Evolutionary conservation across 805 yeast species (phyloP).

Genomic region (Ogataea pilisensis): DNA sequence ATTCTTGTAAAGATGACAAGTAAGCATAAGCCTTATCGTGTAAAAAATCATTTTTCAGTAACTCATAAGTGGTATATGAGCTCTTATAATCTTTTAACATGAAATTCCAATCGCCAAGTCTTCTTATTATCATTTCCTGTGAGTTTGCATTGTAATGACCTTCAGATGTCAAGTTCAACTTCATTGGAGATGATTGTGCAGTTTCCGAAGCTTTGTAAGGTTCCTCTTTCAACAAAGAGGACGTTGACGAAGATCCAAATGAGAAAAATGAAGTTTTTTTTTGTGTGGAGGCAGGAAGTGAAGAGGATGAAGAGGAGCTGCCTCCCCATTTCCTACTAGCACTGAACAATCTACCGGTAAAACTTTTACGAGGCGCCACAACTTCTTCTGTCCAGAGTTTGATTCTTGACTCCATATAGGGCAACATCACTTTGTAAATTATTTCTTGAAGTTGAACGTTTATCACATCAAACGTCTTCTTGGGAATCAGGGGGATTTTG

Average conservation of each 20-base stretch:
- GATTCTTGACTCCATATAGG: slow-evolving; percentile 84
- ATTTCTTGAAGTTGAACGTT: slow-evolving; percentile 41
- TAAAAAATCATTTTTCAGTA: slow-evolving; percentile 70
- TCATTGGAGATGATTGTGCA: slow-evolving; percentile 1
- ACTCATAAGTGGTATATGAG: slow-evolving; percentile 80
- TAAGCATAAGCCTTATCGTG: slow-evolving; percentile 77
- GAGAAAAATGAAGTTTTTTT: slow-evolving; percentile 31
- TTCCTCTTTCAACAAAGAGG: slow-evolving; percentile 4
- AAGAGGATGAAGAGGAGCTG: slow-evolving; percentile 14
- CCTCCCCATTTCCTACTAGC: slow-evolving; percentile 57
- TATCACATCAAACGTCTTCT: slow-evolving; percentile 25
- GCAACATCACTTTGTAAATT: slow-evolving; percentile 51
- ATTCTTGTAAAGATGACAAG: slow-evolving; percentile 83
- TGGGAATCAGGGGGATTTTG: slow-evolving; percentile 11
- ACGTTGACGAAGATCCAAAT: slow-evolving; percentile 18
- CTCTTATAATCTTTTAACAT: slow-evolving; percentile 85
- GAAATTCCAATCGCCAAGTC: slow-evolving; percentile 88
- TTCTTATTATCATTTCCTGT: slow-evolving; percentile 70
- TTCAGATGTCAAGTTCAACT: slow-evolving; percentile 41
- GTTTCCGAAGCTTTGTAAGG: slow-evolving; percentile 3
- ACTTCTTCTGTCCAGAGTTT: slow-evolving; percentile 81
- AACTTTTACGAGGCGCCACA: slow-evolving; percentile 69
- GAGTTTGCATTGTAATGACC: slow-evolving; percentile 60
- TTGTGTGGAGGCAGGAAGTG: slow-evolving; percentile 9
- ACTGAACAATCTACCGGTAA: slow-evolving; percentile 64